phyloP scores from a whole-genome alignment of 1,139 yeast species.

The Blastobotrys persicus region DNA sequence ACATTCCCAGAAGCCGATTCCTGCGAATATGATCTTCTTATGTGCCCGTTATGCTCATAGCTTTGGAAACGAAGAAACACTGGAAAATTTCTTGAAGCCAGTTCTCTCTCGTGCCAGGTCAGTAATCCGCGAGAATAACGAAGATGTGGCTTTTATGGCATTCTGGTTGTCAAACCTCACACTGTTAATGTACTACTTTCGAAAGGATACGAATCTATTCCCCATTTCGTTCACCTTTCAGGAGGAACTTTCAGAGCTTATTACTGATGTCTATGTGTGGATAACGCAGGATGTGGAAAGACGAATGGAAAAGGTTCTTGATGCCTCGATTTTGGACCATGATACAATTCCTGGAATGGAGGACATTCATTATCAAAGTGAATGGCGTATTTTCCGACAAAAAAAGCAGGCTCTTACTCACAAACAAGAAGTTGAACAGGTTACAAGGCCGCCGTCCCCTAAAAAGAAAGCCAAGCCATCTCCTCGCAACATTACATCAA shows the following conservation, averaged over 20 bases:
- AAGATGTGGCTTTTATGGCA: conserved; percentile 41
- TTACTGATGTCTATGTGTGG: conserved; percentile 36
- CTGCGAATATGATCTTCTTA: conserved; percentile 44
- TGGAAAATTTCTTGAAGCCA: conserved; percentile 37
- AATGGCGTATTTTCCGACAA: conserved; percentile 42
- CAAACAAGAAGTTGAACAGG: conserved; percentile 57
- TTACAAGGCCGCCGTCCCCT: conserved; percentile 66
- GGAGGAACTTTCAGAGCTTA: conserved; percentile 34
- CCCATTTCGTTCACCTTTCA: conserved; percentile 36
- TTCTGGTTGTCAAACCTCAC: conserved; percentile 46
- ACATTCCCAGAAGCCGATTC: conserved; percentile 40
- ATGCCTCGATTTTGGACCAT: conserved; percentile 42
- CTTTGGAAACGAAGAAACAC: conserved; percentile 36
- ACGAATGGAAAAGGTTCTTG: conserved; percentile 39
- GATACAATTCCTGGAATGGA: conserved; percentile 47
- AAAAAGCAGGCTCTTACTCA: conserved; percentile 34
- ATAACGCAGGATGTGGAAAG: conserved; percentile 41
- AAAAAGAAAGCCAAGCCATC: conserved; percentile 75
- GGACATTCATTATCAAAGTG: conserved; percentile 42
- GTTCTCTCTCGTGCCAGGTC: conserved; percentile 37
- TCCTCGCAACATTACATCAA: conserved; percentile 80
- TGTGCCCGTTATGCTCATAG: conserved; percentile 43
- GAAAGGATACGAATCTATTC: conserved; percentile 38
- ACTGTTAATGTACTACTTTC: conserved; percentile 40
- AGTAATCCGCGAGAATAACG: conserved; percentile 33